phyloP scores from a whole-genome alignment of 208 protist species.

The Trypanosoma cruzi region DNA sequence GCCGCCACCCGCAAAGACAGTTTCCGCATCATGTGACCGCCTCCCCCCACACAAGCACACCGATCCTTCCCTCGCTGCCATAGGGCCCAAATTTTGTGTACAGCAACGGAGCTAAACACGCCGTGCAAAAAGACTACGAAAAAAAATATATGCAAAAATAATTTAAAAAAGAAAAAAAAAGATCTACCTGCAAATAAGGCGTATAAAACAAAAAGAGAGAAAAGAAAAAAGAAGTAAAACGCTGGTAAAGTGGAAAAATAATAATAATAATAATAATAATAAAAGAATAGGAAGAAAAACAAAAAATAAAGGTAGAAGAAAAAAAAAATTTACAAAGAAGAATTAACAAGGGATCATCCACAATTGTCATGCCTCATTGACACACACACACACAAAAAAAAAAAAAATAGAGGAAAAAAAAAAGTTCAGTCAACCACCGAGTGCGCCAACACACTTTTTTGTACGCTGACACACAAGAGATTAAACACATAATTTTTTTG shows the following conservation, averaged over 20 bases:
- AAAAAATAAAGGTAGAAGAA: no score
- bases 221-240: neutral
- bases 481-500: neutral
- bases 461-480: neutral
- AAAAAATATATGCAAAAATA: neutral
- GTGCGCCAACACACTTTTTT: neutral
- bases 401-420: neutral
- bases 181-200: neutral
- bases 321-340: neutral
- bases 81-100: neutral
- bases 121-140: neutral
- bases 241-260: constrained; percentile 17
- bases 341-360: neutral
- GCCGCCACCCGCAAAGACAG: no score
- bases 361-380: neutral
- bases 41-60: neutral
- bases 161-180: neutral
- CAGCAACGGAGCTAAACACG: neutral
- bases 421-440: neutral
- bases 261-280: constrained; percentile 14
- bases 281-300: neutral
- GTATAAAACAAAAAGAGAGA: neutral
- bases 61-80: neutral
- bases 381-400: no score
- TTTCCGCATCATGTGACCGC: neutral